These are phyloP conservation scores for Boechera stricta DNA, from an alignment of 345 rosid species.

Conservation along the genomic window DNA sequence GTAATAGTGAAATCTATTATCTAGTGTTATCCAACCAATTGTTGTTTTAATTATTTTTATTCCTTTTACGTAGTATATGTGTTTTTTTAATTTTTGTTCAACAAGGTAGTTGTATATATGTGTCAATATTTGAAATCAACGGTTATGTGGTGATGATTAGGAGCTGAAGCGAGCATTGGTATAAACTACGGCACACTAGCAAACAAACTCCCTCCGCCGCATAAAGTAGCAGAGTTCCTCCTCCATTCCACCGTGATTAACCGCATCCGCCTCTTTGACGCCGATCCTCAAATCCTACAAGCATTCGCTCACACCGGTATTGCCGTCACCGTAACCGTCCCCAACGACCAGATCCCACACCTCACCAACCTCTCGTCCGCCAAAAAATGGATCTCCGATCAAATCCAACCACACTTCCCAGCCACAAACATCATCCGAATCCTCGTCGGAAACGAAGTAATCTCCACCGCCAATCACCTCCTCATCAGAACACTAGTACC, in stretches of 20 bases:
- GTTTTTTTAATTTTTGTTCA: too few relatives aligned
- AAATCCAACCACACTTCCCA: constrained; percentile 63
- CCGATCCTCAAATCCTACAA: constrained; percentile 58
- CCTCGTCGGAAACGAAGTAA: constrained; percentile 84
- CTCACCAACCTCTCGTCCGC: constrained; percentile 61
- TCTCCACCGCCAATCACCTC: constrained; percentile 58
- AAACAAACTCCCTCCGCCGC: constrained; percentile 76
- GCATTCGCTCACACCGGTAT: constrained; percentile 76
- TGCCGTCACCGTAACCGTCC: constrained; percentile 63
- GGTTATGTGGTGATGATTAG: constrained; percentile 26
- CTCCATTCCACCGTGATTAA: constrained; percentile 67
- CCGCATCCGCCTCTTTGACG: constrained; percentile 72
- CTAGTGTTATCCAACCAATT: neutral
- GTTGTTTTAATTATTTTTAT: too few relatives aligned
- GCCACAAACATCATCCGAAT: constrained; percentile 74
- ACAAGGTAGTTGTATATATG: neutral
- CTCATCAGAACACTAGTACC: constrained; percentile 59
- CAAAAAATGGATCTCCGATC: constrained; percentile 62
- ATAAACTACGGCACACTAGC: constrained; percentile 85
- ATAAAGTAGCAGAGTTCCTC: constrained; percentile 71
- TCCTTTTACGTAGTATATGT: neutral
- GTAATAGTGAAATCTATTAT: neutral
- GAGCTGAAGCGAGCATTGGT: constrained; percentile 60
- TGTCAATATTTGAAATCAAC: constrained; percentile 27
- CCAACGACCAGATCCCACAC: constrained; percentile 72